Evolutionary conservation across 1,284 basidiomycete species (phyloP).

Genomic region (Microbotryum violaceum): DNA sequence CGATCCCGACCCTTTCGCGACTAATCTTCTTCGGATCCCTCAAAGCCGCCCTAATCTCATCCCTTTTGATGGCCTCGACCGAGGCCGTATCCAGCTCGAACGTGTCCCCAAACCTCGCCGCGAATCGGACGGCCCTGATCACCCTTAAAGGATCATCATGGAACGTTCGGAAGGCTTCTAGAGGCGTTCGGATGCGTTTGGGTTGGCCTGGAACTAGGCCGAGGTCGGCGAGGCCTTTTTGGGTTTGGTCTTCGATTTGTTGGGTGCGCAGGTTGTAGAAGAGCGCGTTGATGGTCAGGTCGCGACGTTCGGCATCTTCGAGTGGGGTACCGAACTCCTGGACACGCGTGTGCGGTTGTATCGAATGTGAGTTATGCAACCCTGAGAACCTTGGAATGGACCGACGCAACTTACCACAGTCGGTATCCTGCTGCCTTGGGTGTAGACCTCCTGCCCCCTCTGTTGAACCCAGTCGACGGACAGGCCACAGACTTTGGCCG

Average conservation of each 20-base stretch:
- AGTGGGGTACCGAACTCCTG: constrained; percentile 86
- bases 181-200: constrained; percentile 68
- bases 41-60: constrained; percentile 66
- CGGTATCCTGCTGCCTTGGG: constrained; percentile 79
- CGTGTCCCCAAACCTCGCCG: constrained; percentile 64
- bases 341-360: not conserved
- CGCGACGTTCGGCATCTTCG: constrained; percentile 83
- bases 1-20: constrained; percentile 81
- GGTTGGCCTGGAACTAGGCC: constrained; percentile 46
- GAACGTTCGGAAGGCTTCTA: constrained; percentile 81
- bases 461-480: constrained; percentile 94
- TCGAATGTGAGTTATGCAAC: not conserved
- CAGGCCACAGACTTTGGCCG: constrained; percentile 71
- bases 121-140: constrained; percentile 82
- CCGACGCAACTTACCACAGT: constrained; percentile 52
- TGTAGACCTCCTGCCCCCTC: constrained; percentile 80
- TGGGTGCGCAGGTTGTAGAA: constrained; percentile 93
- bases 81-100: constrained; percentile 72
- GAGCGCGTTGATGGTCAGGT: constrained; percentile 91
- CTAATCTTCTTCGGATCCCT: constrained; percentile 60
- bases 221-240: constrained; percentile 75
- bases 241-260: constrained; percentile 82
- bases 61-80: constrained; percentile 56
- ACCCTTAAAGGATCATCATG: constrained; percentile 89
- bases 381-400: not conserved